phyloP scores from a whole-genome alignment of 2,329 filamentous ascomycete species.

The Magnaporthiopsis poae region DNA sequence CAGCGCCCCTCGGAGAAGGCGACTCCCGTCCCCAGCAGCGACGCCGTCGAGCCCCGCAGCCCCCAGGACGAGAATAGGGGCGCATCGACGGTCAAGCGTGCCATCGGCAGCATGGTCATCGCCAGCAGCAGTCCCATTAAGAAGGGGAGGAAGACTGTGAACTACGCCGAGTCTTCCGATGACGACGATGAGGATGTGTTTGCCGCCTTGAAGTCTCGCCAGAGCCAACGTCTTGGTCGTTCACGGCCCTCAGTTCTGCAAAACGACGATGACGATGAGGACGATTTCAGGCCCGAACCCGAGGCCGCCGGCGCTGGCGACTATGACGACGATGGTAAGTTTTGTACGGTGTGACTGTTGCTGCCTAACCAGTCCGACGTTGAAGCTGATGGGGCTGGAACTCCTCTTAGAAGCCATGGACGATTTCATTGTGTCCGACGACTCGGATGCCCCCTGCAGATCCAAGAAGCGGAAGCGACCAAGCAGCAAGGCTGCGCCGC shows the following conservation, averaged over 20 bases:
- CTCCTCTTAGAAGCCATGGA: conserved; percentile 57
- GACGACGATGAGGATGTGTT: conserved; percentile 70
- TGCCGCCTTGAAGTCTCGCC: conserved; percentile 30
- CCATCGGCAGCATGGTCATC: conserved; percentile 15
- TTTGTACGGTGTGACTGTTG: neutral
- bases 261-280: conserved; percentile 64
- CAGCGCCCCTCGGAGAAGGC: conserved; percentile 34
- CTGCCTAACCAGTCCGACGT: neutral
- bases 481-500: conserved; percentile 31
- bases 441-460: conserved; percentile 58
- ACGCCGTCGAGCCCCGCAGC: conserved; percentile 56
- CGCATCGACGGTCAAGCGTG: conserved; percentile 34
- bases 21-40: conserved; percentile 74
- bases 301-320: conserved; percentile 40
- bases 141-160: conserved; percentile 56
- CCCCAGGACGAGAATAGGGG: conserved; percentile 54
- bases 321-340: conserved; percentile 51
- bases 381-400: conserved; percentile 5
- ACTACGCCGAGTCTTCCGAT: conserved; percentile 77
- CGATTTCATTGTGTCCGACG: conserved; percentile 80
- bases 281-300: conserved; percentile 41
- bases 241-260: conserved; percentile 52
- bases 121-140: conserved; percentile 63
- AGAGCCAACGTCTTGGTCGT: conserved; percentile 29
- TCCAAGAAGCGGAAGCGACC: conserved; percentile 70